A percentile compares a stretch with the other conserved stretches of the same genome.
Evolutionary conservation across 495 filamentous ascomycete genomes (phyloP).

Genomic region (Penicillium atrosanguineum): DNA sequence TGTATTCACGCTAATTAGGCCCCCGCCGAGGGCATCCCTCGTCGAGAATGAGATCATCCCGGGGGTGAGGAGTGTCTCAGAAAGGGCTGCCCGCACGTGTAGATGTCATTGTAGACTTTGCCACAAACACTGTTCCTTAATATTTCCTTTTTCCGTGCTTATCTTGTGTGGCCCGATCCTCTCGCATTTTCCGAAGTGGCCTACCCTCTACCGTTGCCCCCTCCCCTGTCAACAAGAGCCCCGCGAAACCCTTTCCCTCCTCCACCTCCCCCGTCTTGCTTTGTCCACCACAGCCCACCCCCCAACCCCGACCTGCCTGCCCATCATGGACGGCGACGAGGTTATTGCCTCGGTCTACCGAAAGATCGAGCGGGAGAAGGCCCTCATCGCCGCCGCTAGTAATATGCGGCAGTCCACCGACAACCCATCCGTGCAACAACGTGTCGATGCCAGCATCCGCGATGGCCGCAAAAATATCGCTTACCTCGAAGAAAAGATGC

Average conservation of each 20-base stretch:
- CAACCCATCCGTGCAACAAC: conserved; percentile 84
- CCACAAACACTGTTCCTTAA: conserved; percentile 1
- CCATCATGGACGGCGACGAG: conserved; percentile 62
- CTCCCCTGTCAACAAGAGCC: conserved; percentile 43
- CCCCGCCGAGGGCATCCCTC: too few relatives aligned
- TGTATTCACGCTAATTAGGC: neutral
- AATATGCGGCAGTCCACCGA: conserved; percentile 92
- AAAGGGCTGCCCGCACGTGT: conserved; percentile 8
- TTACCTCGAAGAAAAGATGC: conserved; percentile 88
- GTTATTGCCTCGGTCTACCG: conserved; percentile 82
- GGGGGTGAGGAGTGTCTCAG: neutral
- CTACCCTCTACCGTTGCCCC: conserved; percentile 30
- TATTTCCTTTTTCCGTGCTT: neutral
- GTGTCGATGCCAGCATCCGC: conserved; percentile 87
- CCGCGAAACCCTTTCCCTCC: conserved; percentile 31
- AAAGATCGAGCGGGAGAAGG: conserved; percentile 98
- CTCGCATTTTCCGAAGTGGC: conserved; percentile 34
- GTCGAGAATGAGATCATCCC: neutral
- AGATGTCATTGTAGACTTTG: conserved; percentile 7
- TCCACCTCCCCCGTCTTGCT: conserved; percentile 2
- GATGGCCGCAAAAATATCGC: conserved; percentile 89
- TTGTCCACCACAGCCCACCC: neutral
- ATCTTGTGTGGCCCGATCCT: neutral
- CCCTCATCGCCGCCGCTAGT: conserved; percentile 89
- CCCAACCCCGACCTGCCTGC: conserved; percentile 13